Evolutionary conservation across 78 protist species (phyloP), one percentile per base, ranked within the genome.

Genomic region (Cavenderia fasciculata): DNA sequence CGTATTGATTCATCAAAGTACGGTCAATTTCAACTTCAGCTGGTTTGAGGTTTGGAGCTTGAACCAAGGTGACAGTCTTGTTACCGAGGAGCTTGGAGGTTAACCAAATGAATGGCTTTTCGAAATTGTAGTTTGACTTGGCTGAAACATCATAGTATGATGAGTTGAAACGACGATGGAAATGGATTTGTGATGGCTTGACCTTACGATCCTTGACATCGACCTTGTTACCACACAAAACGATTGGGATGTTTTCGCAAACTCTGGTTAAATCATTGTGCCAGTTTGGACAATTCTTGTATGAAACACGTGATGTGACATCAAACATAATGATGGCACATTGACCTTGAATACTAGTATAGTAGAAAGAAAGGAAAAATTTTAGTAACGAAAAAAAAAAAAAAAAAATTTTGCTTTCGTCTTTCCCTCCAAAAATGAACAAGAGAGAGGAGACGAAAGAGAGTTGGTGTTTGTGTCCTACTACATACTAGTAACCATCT

Each of bases 291-390:
- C 98, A 98, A 91, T 94, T 89, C 93, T 96, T 97, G 99, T 99
- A 99, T 25, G 99, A 97, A 33, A 88, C 44, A 43, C 99, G 97
- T 21, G 98, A 94, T 10, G 99, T 99, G 44, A 99, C 99, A 61
- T 99, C 99, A 91, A 99, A 99, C 99, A 99, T 98, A 93, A 99
- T 96, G 84, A 99, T 98, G 62, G 99, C 99, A 70, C 98, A 91
- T 66, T 97, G 94, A 43, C 99, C 99, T 68, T 97, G 95, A 69
- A 95, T 90, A 85, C 90, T 85, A 63, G 33, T 18, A 18, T 27
- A 54, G n/a, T n/a, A n/a, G n/a, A n/a, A n/a, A n/a, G n/a, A n/a
- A n/a, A n/a, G n/a, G n/a, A n/a, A n/a, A n/a, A n/a, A n/a, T n/a
- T n/a, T n/a, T n/a, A n/a, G n/a, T n/a, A n/a, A n/a, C n/a, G n/a